Conservation (phyloP, 306 rosid species). For the Urtica urens region DNA sequence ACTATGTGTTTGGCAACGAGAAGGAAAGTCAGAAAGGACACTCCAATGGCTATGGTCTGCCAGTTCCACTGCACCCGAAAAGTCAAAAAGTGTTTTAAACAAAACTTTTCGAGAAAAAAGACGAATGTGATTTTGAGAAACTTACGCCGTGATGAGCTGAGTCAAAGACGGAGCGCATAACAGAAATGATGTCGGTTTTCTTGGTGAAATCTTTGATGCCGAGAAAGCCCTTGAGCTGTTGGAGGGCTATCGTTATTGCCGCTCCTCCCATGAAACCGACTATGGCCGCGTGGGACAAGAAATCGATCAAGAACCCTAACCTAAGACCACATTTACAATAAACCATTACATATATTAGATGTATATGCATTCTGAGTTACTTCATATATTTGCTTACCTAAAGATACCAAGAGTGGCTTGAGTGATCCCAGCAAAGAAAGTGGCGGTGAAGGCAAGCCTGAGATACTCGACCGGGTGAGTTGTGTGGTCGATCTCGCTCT, state of each 20-base stretch:
- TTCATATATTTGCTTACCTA: no score
- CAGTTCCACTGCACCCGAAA: constrained; percentile 99
- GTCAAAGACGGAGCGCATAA: constrained; percentile 42
- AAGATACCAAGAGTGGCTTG: constrained; percentile 83
- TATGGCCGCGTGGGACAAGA: constrained; percentile 93
- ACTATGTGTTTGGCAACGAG: constrained; percentile 65
- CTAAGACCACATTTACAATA: constrained; percentile 34
- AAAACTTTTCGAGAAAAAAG: constrained; percentile 12
- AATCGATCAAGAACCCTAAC: constrained; percentile 92
- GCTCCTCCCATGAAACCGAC: constrained; percentile 99
- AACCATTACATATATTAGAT: no score
- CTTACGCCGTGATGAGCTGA: constrained; percentile 80
- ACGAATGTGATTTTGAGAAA: constrained; percentile 8
- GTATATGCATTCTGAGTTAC: no score
- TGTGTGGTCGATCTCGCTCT: constrained; percentile 43
- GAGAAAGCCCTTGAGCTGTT: constrained; percentile 91
- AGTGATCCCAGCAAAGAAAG: constrained; percentile 87
- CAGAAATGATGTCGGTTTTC: constrained; percentile 62
- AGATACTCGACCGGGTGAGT: constrained; percentile 39
- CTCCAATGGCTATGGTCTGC: constrained; percentile 78
- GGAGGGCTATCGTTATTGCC: constrained; percentile 94
- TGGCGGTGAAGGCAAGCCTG: constrained; percentile 91
- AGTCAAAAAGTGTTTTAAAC: constrained; percentile 4
- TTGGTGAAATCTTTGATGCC: constrained; percentile 66
- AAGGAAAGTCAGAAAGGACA: constrained; percentile 50